Conservation (phyloP, 495 filamentous ascomycete species). For the Aspergillus campestris region DNA sequence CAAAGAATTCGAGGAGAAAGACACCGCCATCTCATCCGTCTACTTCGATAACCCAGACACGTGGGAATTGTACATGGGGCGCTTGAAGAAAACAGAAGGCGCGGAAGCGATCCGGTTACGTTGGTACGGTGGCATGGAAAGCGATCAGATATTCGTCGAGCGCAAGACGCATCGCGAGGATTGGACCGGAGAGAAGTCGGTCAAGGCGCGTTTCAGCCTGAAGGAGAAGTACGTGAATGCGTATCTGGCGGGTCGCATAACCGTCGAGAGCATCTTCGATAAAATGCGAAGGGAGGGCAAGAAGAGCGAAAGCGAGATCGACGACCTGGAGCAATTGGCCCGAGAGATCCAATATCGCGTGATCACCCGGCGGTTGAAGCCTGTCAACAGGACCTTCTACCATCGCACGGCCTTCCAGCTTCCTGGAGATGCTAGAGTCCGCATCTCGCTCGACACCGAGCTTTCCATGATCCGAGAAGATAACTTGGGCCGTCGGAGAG, state of each 20-base stretch:
- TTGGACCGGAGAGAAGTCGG: constrained; percentile 98
- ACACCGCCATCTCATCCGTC: constrained; percentile 93
- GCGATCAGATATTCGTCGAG: constrained; percentile 92
- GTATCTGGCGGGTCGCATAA: constrained; percentile 71
- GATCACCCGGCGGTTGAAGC: constrained; percentile 71
- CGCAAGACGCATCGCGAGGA: constrained; percentile 97
- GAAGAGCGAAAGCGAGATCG: constrained; percentile 82
- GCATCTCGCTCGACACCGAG: constrained; percentile 95
- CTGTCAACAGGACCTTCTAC: constrained; percentile 90
- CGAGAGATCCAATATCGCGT: constrained; percentile 89
- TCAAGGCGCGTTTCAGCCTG: constrained; percentile 88
- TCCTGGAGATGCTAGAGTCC: constrained; percentile 89
- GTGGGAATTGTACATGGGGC: constrained; percentile 88
- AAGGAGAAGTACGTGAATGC: constrained; percentile 98
- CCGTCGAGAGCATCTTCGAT: constrained; percentile 78
- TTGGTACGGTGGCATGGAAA: constrained; percentile 97
- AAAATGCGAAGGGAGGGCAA: constrained; percentile 92
- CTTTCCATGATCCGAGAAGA: constrained; percentile 92
- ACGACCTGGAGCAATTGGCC: constrained; percentile 81
- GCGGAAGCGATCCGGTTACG: constrained; percentile 93
- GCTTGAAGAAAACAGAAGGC: constrained; percentile 94
- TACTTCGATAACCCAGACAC: constrained; percentile 93
- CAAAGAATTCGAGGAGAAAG: constrained; percentile 87
- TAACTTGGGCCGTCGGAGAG: constrained; percentile 67
- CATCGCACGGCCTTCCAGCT: constrained; percentile 97